These are phyloP conservation scores for Lepidium aucheri DNA, from an alignment of 345 rosid genomes.

Conservation along the genomic window DNA sequence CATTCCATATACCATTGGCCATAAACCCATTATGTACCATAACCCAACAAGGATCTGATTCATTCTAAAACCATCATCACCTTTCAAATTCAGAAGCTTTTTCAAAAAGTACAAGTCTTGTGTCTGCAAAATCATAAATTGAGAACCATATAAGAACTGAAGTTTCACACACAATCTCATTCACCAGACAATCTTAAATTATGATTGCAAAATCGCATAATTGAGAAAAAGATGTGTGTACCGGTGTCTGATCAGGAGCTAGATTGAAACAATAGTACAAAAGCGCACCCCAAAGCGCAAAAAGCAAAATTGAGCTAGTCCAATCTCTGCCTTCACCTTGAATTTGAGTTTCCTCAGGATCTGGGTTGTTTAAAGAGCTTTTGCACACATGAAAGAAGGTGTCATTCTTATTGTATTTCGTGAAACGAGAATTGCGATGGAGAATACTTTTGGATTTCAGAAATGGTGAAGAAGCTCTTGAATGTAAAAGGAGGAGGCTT, in stretches of 20 bases:
- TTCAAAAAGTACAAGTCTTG: slow-evolving; percentile 74
- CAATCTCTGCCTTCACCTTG: slow-evolving; percentile 43
- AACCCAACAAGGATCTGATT: slow-evolving; percentile 69
- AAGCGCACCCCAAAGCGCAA: slow-evolving; percentile 63
- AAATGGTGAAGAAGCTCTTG: slow-evolving; percentile 15
- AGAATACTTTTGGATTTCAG: slow-evolving; percentile 6
- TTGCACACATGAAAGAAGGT: slow-evolving; percentile 28
- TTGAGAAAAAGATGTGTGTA: slow-evolving; percentile 11
- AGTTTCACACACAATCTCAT: neutral
- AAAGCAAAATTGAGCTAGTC: slow-evolving; percentile 68
- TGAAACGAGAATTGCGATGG: neutral
- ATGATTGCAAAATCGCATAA: neutral
- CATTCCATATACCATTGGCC: slow-evolving; percentile 81
- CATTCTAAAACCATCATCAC: slow-evolving; percentile 86
- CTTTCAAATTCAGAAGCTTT: slow-evolving; percentile 68
- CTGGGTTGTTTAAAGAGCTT: slow-evolving; percentile 40
- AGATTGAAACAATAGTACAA: slow-evolving; percentile 70
- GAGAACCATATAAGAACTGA: neutral
- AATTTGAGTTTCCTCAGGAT: slow-evolving; percentile 35
- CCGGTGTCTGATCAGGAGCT: slow-evolving; percentile 75
- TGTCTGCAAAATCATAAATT: slow-evolving; percentile 36
- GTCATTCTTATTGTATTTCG: slow-evolving; percentile 16
- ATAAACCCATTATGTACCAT: slow-evolving; percentile 86
- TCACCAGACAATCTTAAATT: neutral
- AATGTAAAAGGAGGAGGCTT: neutral